These are phyloP conservation scores for Rusavskia elegans DNA, from an alignment of 495 filamentous ascomycete genomes.

Conservation along the genomic window DNA sequence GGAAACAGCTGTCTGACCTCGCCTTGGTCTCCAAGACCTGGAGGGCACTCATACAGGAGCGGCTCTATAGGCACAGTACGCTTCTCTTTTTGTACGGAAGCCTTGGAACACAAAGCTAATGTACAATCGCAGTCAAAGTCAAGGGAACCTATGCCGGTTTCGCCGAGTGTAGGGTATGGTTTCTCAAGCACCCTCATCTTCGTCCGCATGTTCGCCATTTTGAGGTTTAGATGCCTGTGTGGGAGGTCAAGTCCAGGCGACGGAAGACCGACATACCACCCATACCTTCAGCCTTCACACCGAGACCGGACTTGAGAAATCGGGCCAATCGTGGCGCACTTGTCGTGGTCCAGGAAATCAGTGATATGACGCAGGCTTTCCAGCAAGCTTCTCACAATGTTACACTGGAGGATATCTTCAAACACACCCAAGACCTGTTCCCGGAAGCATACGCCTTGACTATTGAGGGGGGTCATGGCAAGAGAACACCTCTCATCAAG, in stretches of 20 bases:
- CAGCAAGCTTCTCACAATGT: slow-evolving; percentile 44
- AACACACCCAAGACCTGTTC: slow-evolving; percentile 38
- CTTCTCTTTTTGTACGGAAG: background rate
- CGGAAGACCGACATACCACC: slow-evolving; percentile 9
- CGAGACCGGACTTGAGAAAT: background rate
- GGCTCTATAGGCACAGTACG: slow-evolving; percentile 51
- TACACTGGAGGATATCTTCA: slow-evolving; percentile 50
- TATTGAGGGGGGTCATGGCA: slow-evolving; percentile 60
- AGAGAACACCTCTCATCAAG: slow-evolving; percentile 45
- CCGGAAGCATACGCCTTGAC: slow-evolving; percentile 46
- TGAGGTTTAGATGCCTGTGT: slow-evolving; percentile 61
- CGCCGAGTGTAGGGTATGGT: slow-evolving; percentile 38
- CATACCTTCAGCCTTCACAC: slow-evolving; percentile 14
- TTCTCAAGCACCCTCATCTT: slow-evolving; percentile 40
- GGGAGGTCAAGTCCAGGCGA: slow-evolving; percentile 33
- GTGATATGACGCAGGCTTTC: slow-evolving; percentile 18
- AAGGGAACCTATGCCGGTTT: slow-evolving; percentile 49
- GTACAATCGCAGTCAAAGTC: slow-evolving; percentile 36
- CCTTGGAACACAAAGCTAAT: background rate
- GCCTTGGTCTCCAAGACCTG: slow-evolving; percentile 46
- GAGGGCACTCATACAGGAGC: slow-evolving; percentile 48
- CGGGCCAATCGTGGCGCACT: background rate
- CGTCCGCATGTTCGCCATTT: slow-evolving; percentile 48
- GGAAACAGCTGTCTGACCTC: slow-evolving; percentile 47
- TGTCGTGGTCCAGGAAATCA: background rate